Percentiles rank a stretch among this genome's conserved stretches.
Conservation (phyloP, 495 filamentous ascomycete genomes). For the Neurospora sp. region DNA sequence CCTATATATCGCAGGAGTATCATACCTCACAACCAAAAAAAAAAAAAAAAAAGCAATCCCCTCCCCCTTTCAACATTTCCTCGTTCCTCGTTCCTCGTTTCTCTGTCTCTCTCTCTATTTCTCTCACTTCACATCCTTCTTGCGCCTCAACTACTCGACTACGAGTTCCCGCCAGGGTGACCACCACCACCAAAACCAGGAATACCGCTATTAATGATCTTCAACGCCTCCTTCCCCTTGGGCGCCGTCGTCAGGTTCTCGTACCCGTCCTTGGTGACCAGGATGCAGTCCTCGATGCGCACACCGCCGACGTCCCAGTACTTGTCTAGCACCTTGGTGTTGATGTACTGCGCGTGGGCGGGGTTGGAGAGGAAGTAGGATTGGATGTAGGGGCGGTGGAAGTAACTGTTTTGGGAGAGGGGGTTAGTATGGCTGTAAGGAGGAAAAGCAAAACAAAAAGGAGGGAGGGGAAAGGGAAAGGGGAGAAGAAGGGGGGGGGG, state of each 20-base stretch:
- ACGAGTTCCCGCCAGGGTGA: neutral
- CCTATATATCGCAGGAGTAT: neutral
- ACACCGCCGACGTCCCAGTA: slow-evolving; percentile 79
- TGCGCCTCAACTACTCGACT: neutral
- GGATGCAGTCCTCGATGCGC: slow-evolving; percentile 84
- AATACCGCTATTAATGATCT: slow-evolving; percentile 16
- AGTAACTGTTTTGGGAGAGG: slow-evolving; percentile 37
- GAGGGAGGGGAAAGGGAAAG: too few relatives aligned
- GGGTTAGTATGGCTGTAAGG: neutral
- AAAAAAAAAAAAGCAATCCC: too few relatives aligned
- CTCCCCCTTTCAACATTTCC: too few relatives aligned
- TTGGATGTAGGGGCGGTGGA: slow-evolving; percentile 51
- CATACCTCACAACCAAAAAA: neutral
- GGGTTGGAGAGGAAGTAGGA: slow-evolving; percentile 52
- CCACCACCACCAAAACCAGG: neutral
- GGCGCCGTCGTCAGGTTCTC: slow-evolving; percentile 80
- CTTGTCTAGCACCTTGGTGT: slow-evolving; percentile 55
- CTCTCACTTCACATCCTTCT: neutral
- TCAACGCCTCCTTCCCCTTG: slow-evolving; percentile 51
- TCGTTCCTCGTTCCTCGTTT: too few relatives aligned
- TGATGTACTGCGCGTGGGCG: slow-evolving; percentile 57
- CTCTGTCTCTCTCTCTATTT: too few relatives aligned
- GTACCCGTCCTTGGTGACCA: slow-evolving; percentile 65
- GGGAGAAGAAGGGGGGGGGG: too few relatives aligned
- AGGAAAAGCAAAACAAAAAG: too few relatives aligned